These are phyloP conservation scores for Aspergillus sp. DNA, from an alignment of 2,329 filamentous ascomycete species.

Conservation along the genomic window DNA sequence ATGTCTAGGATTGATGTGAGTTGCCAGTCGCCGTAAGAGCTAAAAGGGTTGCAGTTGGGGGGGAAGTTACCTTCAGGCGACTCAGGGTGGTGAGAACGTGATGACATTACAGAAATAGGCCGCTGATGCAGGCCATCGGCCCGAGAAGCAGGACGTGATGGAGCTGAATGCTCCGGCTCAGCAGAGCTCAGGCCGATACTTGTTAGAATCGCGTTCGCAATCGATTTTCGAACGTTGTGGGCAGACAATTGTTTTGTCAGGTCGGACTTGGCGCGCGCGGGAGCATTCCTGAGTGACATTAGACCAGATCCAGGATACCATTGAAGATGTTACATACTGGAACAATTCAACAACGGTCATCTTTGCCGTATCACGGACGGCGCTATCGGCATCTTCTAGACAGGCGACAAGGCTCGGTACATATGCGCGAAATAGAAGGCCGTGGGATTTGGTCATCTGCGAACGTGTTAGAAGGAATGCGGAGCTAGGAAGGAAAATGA, in stretches of 20 bases:
- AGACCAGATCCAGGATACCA: constrained; percentile 1
- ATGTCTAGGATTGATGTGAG: background rate
- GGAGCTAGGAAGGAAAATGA: constrained; percentile 1
- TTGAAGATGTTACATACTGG: constrained; percentile 43
- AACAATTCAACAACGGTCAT: constrained; percentile 79
- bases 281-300: constrained; percentile 53
- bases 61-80: constrained; percentile 12
- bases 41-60: too few species aligned
- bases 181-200: constrained; percentile 52
- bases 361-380: constrained; percentile 78
- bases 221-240: constrained; percentile 78
- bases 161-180: constrained; percentile 18
- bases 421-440: constrained; percentile 72
- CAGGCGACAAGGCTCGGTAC: constrained; percentile 76
- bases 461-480: background rate
- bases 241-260: constrained; percentile 77
- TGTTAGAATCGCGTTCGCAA: constrained; percentile 70
- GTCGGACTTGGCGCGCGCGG: constrained; percentile 76
- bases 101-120: constrained; percentile 24
- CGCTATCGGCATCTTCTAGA: constrained; percentile 81
- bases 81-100: constrained; percentile 18
- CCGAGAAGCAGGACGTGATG: constrained; percentile 10
- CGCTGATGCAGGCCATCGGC: constrained; percentile 18
- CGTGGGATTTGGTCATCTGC: constrained; percentile 72
- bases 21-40: background rate